Base-by-base conservation (phyloP, 768 basidiomycete genomes). In the Phaffia australis region DNA sequence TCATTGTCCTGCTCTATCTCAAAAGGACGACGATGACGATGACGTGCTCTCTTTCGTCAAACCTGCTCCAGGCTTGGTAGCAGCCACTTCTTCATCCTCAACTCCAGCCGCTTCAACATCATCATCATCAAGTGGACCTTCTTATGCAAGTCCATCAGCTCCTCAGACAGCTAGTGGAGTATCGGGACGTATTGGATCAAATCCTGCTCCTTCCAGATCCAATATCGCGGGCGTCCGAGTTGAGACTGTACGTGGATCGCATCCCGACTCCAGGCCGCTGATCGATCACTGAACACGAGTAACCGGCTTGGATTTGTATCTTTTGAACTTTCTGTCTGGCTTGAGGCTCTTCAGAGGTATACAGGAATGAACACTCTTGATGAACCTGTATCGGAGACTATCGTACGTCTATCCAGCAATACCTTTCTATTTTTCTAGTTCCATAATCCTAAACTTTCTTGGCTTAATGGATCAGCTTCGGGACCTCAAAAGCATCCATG, bases 331-430 rank as follows among this genome's bases (percentile, higher is more conserved):
- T 23, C 49, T 60, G 47, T 32, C 18, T 3, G 35, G 32, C 23
- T 8, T 54, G n/a, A 27, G 30, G 23, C n/a, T 3, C 23, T 16
- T 5, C 56, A 69, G 67, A 59, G 67, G n/a, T 69, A 69, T 52
- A 69, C 67, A 7, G 67, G 67, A 3, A 58, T 63, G 57, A 64
- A 69, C 63, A 69, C 67, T 11, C 67, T 69, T 23, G 67, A 69
- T 35, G 67, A 69, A 51, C 67, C 67, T 11, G 67, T 69, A 1
- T 69, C 62, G 3, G 67, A 64, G 50, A 69, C 67, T 3, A 69
- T 69, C 42, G 66, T 67, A 19, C 56, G 66, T 62, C 56, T 21
- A 16, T 42, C n/a, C 23, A 7, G 50, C 32, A 1, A n/a, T 7
- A 30, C 30, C 46, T 21, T 25, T 27, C 1, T 23, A 18, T n/a